A percentile compares a stretch with the other conserved stretches of the same genome.
These are phyloP conservation scores for Juncus effusus DNA, from an alignment of 176 grass and related monocot genomes.

Conservation along the genomic window DNA sequence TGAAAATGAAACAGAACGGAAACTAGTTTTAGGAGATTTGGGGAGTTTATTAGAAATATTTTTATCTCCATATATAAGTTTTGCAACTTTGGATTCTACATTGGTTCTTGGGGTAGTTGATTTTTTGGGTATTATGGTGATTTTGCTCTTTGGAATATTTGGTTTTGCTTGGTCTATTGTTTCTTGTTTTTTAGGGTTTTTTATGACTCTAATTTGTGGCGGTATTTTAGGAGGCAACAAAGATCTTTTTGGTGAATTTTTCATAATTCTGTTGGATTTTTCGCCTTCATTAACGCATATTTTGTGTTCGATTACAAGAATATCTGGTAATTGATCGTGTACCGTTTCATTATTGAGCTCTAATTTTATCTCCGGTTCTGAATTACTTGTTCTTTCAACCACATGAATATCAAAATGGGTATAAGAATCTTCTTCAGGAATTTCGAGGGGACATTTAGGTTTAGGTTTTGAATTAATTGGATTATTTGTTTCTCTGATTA, in stretches of 20 bases:
- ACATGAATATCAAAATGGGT: conserved; percentile 3
- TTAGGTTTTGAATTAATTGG: background rate
- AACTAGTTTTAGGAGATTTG: background rate
- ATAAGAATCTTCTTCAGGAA: background rate
- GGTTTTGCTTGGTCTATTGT: too few relatives aligned
- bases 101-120: conserved; percentile 16
- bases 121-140: conserved; percentile 6
- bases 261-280: conserved; percentile 10
- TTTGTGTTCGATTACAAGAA: background rate
- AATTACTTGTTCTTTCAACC: conserved; percentile 7
- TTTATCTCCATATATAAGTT: conserved; percentile 19
- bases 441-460: conserved; percentile 1
- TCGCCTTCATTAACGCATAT: background rate
- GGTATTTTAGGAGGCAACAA: conserved; percentile 11
- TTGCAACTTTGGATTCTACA: conserved; percentile 24
- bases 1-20: background rate
- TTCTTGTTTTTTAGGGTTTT: conserved; percentile 5
- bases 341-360: conserved; percentile 1
- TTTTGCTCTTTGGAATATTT: too few relatives aligned
- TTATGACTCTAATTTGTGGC: conserved; percentile 8
- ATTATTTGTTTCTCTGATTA: background rate
- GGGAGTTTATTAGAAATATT: background rate
- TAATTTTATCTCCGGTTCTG: conserved; percentile 16
- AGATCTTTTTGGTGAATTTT: background rate
- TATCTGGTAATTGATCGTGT: background rate